phyloP scores from a whole-genome alignment of 805 yeast species.

The Candida broadrunensis region DNA sequence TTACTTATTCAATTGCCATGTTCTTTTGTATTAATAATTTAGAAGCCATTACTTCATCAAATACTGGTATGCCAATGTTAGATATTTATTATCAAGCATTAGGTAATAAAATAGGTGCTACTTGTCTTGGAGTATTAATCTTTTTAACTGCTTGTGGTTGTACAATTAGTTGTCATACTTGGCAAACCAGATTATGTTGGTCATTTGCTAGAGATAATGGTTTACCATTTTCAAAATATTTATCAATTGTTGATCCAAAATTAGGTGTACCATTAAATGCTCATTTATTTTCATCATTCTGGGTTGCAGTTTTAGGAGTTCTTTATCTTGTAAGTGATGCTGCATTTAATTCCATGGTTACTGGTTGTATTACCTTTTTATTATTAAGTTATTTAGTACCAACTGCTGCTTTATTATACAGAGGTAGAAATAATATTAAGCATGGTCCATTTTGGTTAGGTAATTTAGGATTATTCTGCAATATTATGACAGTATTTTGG shows the following conservation, averaged over 20 bases:
- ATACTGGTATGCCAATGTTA: constrained; percentile 38
- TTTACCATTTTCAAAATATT: constrained; percentile 38
- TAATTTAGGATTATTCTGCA: constrained; percentile 31
- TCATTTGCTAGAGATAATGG: constrained; percentile 43
- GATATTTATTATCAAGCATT: constrained; percentile 41
- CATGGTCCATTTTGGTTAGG: constrained; percentile 44
- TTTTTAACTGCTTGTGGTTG: constrained; percentile 36
- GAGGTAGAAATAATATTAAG: constrained; percentile 35
- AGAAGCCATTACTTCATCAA: constrained; percentile 21
- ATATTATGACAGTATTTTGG: constrained; percentile 32
- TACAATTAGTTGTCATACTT: constrained; percentile 39
- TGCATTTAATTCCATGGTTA: constrained; percentile 37
- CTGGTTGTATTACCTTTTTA: constrained; percentile 36
- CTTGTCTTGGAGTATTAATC: constrained; percentile 32
- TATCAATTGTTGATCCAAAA: constrained; percentile 34
- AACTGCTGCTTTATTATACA: constrained; percentile 27
- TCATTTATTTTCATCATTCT: constrained; percentile 31
- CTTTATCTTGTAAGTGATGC: constrained; percentile 34
- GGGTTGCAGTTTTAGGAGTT: constrained; percentile 35
- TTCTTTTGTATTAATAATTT: constrained; percentile 35
- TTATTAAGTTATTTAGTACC: constrained; percentile 36
- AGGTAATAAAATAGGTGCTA: constrained; percentile 31
- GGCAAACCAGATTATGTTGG: constrained; percentile 45
- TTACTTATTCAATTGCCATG: constrained; percentile 39
- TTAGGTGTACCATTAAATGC: constrained; percentile 39